These are phyloP conservation scores for Alternaria viburni DNA, from an alignment of 2,329 filamentous ascomycete genomes.

Conservation along the genomic window DNA sequence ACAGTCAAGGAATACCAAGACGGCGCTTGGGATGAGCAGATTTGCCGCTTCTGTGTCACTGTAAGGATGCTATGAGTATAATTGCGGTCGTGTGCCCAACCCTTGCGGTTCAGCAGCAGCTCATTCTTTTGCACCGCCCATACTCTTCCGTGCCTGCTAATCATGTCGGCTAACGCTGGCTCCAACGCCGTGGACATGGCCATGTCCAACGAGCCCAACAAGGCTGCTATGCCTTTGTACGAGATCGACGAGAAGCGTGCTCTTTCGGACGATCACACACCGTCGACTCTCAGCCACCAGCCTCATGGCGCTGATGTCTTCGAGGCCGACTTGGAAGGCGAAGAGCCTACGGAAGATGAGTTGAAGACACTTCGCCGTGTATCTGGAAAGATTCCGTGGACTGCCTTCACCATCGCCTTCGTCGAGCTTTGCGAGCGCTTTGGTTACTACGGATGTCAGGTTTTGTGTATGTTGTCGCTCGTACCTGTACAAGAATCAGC, in stretches of 20 bases:
- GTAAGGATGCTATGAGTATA: slow-evolving; percentile 14
- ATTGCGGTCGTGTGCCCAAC: slow-evolving; percentile 9
- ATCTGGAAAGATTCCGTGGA: slow-evolving; percentile 68
- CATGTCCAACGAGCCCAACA: slow-evolving; percentile 42
- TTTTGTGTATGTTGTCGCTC: slow-evolving; percentile 61
- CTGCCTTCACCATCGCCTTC: slow-evolving; percentile 72
- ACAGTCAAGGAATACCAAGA: slow-evolving; percentile 28
- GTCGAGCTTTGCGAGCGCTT: slow-evolving; percentile 79
- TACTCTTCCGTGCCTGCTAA: slow-evolving; percentile 9
- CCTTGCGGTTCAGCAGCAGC: slow-evolving; percentile 7
- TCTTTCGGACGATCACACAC: slow-evolving; percentile 24
- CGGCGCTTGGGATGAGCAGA: slow-evolving; percentile 3
- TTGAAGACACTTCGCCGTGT: slow-evolving; percentile 66
- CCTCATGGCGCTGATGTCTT: slow-evolving; percentile 32
- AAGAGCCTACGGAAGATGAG: slow-evolving; percentile 67
- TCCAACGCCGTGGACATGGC: slow-evolving; percentile 45
- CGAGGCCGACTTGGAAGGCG: slow-evolving; percentile 43
- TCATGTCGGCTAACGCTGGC: slow-evolving; percentile 40
- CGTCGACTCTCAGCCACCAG: slow-evolving; percentile 24
- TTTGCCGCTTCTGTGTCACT: slow-evolving; percentile 16
- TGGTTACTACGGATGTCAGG: slow-evolving; percentile 75
- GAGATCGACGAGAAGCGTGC: slow-evolving; percentile 43
- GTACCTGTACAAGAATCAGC: background rate
- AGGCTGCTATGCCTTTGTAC: slow-evolving; percentile 38
- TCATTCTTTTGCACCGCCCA: slow-evolving; percentile 10